A percentile compares a stretch with the other conserved stretches of the same genome.
Conservation (phyloP, 352 stramenopile genomes). For the Globisporangium polare region DNA sequence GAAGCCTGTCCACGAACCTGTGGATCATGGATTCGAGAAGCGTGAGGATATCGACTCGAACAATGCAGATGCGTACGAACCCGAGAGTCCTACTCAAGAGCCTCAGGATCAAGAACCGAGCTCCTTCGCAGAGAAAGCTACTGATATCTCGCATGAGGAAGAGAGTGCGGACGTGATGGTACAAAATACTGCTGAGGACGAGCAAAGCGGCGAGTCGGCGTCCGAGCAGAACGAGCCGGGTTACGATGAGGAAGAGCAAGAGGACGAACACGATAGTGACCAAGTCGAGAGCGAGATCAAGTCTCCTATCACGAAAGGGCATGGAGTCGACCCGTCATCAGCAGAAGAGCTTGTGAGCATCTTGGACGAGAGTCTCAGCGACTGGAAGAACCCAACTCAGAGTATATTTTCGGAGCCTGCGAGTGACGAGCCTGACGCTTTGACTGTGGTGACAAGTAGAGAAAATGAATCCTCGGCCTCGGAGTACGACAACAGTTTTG, state of each 20-base stretch:
- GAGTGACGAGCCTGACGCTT: neutral
- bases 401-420: neutral
- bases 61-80: neutral
- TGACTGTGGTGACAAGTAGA: slow-evolving; percentile 4
- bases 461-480: slow-evolving; percentile 2
- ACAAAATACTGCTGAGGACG: neutral
- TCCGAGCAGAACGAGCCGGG: neutral
- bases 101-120: neutral
- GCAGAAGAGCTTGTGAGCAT: slow-evolving; percentile 48
- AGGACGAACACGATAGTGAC: neutral
- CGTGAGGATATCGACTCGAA: neutral
- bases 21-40: slow-evolving; percentile 18
- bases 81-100: neutral
- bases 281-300: neutral
- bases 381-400: slow-evolving; percentile 15
- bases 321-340: slow-evolving; percentile 7
- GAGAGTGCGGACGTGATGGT: slow-evolving; percentile 14
- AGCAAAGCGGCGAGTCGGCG: neutral
- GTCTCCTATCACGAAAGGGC: neutral
- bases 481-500: slow-evolving; percentile 56
- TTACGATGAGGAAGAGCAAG: neutral
- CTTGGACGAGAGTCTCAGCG: slow-evolving; percentile 51
- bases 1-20: neutral
- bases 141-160: neutral
- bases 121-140: neutral